Evolutionary conservation across 2,329 filamentous ascomycete genomes (phyloP).

Genomic region (Fusarium buharicum): DNA sequence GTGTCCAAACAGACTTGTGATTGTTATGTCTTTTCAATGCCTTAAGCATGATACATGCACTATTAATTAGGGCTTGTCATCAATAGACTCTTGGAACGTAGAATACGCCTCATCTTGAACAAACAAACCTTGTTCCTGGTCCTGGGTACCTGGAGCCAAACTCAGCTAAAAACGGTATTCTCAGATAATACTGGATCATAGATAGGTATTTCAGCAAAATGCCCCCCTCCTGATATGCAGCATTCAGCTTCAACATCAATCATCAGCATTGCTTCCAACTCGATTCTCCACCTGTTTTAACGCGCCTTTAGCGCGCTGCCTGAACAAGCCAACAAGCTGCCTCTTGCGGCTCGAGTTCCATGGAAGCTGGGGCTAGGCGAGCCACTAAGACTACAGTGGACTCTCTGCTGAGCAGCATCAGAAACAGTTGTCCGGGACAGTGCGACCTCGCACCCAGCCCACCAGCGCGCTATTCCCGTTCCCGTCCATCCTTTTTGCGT

Average conservation of each 20-base stretch:
- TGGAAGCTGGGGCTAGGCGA: conserved; percentile 19
- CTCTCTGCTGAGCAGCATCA: conserved; percentile 29
- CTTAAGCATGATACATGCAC: no score
- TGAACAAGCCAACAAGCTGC: conserved; percentile 26
- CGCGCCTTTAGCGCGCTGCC: conserved; percentile 39
- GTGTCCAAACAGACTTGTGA: background rate
- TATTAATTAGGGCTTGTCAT: background rate
- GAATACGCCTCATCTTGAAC: conserved; percentile 40
- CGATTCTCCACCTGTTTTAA: conserved; percentile 30
- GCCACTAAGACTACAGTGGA: conserved; percentile 37
- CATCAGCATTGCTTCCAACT: conserved; percentile 3
- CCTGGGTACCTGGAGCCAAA: conserved; percentile 32
- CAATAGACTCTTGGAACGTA: conserved; percentile 27
- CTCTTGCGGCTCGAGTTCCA: conserved; percentile 22
- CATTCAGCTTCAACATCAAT: background rate
- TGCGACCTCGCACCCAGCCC: conserved; percentile 22
- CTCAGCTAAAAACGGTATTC: conserved; percentile 8
- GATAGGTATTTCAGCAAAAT: no score
- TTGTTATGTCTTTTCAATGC: no score
- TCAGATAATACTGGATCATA: background rate
- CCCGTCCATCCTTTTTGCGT: conserved; percentile 44
- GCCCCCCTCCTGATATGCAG: background rate
- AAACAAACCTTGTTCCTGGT: conserved; percentile 39
- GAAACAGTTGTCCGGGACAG: conserved; percentile 38
- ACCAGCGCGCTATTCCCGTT: conserved; percentile 42